Percentiles rank a stretch among this genome's conserved stretches.
Conservation (phyloP, 2,329 filamentous ascomycete species). For the Pseudogymnoascus sp. region DNA sequence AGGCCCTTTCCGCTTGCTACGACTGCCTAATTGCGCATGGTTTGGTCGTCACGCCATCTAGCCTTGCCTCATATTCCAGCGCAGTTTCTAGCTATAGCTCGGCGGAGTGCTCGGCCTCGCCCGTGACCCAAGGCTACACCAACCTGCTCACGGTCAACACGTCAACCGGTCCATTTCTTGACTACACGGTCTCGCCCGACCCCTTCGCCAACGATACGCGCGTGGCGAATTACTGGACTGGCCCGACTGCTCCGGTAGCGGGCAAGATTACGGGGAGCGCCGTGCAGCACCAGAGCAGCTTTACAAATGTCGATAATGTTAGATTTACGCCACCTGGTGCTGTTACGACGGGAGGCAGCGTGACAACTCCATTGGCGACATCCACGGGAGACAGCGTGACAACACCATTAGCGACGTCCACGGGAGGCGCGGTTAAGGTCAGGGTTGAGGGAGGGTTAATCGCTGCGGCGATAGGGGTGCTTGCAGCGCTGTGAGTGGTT, state of each 20-base stretch:
- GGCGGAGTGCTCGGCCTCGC: neutral
- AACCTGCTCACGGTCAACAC: neutral
- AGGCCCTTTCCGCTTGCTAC: neutral
- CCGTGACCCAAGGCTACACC: neutral
- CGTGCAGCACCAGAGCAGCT: neutral
- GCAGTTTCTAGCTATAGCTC: neutral
- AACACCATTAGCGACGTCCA: neutral
- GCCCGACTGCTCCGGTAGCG: neutral
- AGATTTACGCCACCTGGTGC: neutral
- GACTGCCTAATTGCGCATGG: neutral
- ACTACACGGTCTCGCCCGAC: neutral
- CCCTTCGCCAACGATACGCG: slow-evolving; percentile 7
- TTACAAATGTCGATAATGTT: neutral
- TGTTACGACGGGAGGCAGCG: neutral
- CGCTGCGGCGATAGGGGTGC: neutral
- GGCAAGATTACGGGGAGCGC: slow-evolving; percentile 13
- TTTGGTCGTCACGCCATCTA: neutral
- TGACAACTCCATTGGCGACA: neutral
- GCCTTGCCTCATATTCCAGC: neutral
- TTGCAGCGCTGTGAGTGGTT: neutral
- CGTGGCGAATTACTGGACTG: slow-evolving; percentile 11
- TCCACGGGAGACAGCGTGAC: neutral
- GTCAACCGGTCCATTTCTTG: neutral
- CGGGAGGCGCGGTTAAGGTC: neutral
- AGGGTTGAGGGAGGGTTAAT: neutral